Conservation (phyloP, 2,329 filamentous ascomycete genomes). For the Elsinoe necatrix region DNA sequence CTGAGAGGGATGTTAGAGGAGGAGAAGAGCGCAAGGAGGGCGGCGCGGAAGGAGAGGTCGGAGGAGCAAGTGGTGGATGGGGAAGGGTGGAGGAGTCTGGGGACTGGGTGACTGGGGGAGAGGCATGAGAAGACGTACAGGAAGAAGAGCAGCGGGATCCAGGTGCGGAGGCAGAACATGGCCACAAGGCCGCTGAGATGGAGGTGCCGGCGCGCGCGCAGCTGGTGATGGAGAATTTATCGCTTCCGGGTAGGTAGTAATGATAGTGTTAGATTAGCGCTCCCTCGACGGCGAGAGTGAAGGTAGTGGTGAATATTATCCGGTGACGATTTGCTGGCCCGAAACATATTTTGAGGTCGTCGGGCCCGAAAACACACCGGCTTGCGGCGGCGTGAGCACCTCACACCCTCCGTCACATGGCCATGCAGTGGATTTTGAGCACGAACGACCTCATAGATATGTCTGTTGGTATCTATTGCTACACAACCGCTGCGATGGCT, state of each 20-base stretch:
- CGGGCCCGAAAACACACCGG: not conserved
- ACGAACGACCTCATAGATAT: not conserved
- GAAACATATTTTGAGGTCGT: conserved; percentile 10
- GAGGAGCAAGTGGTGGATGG: no score
- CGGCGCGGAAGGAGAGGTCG: not conserved
- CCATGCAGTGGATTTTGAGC: no score
- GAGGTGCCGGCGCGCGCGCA: not conserved
- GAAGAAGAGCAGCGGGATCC: conserved; percentile 43
- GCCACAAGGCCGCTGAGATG: not conserved
- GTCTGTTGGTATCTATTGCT: not conserved
- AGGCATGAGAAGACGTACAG: conserved; percentile 35
- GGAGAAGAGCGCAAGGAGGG: not conserved
- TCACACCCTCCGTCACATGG: no score
- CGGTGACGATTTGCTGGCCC: not conserved
- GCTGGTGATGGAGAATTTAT: not conserved
- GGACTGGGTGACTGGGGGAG: not conserved
- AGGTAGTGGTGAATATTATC: not conserved
- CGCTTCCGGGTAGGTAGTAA: not conserved
- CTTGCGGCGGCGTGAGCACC: no score
- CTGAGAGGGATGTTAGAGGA: conserved; percentile 21
- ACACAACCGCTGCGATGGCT: no score
- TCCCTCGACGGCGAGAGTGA: not conserved
- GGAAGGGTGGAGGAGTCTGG: not conserved
- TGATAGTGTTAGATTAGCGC: not conserved
- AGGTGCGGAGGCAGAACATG: conserved; percentile 61